Evolutionary conservation across 805 yeast species (phyloP), one percentile per base, ranked within the genome.

Genomic region (Saturnispora ahearnii): DNA sequence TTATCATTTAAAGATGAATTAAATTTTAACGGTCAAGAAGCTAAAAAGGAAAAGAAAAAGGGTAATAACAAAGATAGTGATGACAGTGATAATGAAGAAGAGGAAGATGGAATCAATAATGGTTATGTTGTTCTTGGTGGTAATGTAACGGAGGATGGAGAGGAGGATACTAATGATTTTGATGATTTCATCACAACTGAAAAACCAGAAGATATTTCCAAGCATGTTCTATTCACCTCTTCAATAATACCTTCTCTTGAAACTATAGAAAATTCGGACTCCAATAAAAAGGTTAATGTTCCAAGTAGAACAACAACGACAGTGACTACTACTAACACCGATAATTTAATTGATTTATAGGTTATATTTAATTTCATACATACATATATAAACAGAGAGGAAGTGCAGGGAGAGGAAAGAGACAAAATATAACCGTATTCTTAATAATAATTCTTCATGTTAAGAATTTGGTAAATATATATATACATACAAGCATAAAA

Each of bases 321-420:
- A 28, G 18, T 18, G 18, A 24, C 13, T 5, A 22, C 21, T 3
- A n/a, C 13, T 6, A 18, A 29, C 22, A 13, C 18, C 28, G 43
- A 6, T 12, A 49, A 49, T 28, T 40, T 49, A 13, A 49, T 49
- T n/a, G 51, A 49, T 49, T 42, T 49, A 32, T 49, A 45, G 21
- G 10, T 31, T 13, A 18, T 36, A 30, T 28, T 44, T 32, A 43
- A 24, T 18, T 29, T 42, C 30, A 8, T 42, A 42, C 21, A 29
- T 15, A 42, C 22, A 29, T 7, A 31, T 29, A 29, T 40, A 32
- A 8, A 44, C 18, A 41, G 21, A 22, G 15, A 22, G 24, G 12
- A 18, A 28, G 8, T 33, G 32, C 26, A 33, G 24, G 43, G 31
- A 37, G 41, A 18, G 45, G 5, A 36, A 15, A 22, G 22, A 5